Conservation (phyloP, 176 grass and related monocot species). For the Phoenix roebelenii region DNA sequence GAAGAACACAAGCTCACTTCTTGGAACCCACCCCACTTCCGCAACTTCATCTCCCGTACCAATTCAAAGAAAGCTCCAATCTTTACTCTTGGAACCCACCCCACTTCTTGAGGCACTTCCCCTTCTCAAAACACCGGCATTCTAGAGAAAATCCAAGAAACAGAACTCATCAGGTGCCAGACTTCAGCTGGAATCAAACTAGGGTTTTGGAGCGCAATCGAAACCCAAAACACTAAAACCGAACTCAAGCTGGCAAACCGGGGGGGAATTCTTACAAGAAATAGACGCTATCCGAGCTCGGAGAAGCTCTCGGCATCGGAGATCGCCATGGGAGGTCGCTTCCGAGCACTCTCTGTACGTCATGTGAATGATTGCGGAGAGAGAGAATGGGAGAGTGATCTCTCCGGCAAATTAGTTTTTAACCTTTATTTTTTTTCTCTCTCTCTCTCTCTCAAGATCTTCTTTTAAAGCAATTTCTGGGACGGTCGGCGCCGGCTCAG, state of each 20-base stretch:
- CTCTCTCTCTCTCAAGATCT: too few species aligned
- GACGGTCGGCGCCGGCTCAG: too few species aligned
- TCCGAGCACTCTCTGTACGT: too few species aligned
- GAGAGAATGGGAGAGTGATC: not conserved
- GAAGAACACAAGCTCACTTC: slow-evolving; percentile 5
- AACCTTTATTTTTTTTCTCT: too few species aligned
- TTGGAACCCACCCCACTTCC: slow-evolving; percentile 23
- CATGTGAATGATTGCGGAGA: not conserved
- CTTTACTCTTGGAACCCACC: slow-evolving; percentile 24
- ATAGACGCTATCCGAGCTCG: slow-evolving; percentile 46
- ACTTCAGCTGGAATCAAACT: too few species aligned
- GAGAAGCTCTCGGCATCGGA: slow-evolving; percentile 24
- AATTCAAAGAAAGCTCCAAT: not conserved
- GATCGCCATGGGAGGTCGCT: slow-evolving; percentile 46
- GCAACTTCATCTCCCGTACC: slow-evolving; percentile 7
- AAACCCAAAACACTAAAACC: not conserved
- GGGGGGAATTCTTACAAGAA: too few species aligned
- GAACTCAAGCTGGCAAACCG: too few species aligned
- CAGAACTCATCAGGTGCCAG: slow-evolving; percentile 1
- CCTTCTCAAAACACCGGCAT: slow-evolving; percentile 53
- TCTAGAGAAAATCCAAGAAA: slow-evolving; percentile 23
- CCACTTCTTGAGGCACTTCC: slow-evolving; percentile 25
- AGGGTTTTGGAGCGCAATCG: not conserved
- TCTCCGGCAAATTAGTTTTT: too few species aligned
- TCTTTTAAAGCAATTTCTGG: too few species aligned